Base-by-base conservation (phyloP, 2,329 filamentous ascomycete genomes). In the Aspergillus sp. region DNA sequence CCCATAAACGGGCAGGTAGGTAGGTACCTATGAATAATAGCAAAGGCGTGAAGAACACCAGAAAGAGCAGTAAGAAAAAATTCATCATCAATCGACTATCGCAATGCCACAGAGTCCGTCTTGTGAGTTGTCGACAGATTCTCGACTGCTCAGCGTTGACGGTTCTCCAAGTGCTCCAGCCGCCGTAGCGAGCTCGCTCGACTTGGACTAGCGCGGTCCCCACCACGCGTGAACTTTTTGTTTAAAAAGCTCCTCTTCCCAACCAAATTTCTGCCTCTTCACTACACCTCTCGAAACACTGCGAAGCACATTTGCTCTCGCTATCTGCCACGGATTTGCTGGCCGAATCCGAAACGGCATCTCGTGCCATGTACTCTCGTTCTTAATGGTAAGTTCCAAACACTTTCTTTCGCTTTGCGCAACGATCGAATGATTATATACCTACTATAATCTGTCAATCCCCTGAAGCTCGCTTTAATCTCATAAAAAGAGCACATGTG, bases 361-460 rank as follows among this genome's bases (percentile, higher is more conserved):
- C 30, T 9, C 34, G 51, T 38, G 57, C 54, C 9, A 65, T 66
- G 46, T 61, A 53, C 59, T 64, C 61, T 59, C 64, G 34, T 67
- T 46, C 55, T 57, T 69, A 67, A 77, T 77, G 72, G 72, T 73
- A 73, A 72, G 72, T 66, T 17, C 28, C 15, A 22, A 15, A 49
- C 25, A 4, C 3, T 54, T 41, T 59, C 52, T n/a, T 51, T 41
- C 11, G 17, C 15, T 30, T 31, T 22, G n/a, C 19, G 55, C 28
- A 52, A 43, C 11, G 25, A 70, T 77, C 72, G 77, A 75, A 91
- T 90, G 89, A 91, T 88, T 87, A 87, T 80, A 83, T 74, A 80
- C 80, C 81, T 81, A 78, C 78, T 69, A 78, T 82, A 87, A 91
- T 92, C 89, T 92, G 89, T 92, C 89, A 92, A 91, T 92, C 89